A percentile compares a stretch with the other conserved stretches of the same genome.
These are phyloP conservation scores for Diplodia intermedia DNA, from an alignment of 2,329 filamentous ascomycete species.

Conservation along the genomic window DNA sequence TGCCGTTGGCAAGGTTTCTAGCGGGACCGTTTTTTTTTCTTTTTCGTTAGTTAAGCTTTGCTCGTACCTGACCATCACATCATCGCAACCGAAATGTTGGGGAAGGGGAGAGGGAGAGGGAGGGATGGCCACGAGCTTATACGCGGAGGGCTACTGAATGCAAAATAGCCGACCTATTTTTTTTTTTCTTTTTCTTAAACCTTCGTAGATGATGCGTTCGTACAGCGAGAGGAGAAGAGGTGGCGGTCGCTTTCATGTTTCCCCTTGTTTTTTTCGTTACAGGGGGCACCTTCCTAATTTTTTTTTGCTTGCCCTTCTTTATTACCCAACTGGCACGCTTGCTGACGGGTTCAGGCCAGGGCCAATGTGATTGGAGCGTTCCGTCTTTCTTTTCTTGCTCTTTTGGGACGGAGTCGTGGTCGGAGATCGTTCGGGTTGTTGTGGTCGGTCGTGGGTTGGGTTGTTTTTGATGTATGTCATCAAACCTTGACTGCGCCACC, in stretches of 20 bases:
- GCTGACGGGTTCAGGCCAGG: neutral
- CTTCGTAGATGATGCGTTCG: neutral
- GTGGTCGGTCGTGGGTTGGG: neutral
- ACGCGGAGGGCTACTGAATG: neutral
- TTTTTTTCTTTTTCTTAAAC: no score
- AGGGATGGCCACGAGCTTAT: no score
- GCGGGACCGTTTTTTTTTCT: neutral
- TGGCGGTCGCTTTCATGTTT: no score
- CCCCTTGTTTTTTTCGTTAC: neutral
- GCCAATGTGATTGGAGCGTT: neutral
- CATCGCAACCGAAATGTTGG: no score
- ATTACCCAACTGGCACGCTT: neutral
- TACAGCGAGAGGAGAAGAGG: neutral
- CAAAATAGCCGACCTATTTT: neutral
- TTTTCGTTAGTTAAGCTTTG: neutral
- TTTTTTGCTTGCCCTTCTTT: neutral
- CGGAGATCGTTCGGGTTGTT: neutral
- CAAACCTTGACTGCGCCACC: no score
- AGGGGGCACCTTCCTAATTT: neutral
- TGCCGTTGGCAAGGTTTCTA: neutral
- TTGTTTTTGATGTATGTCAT: neutral
- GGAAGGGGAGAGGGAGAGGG: neutral
- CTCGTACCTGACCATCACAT: neutral
- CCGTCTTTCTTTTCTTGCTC: neutral
- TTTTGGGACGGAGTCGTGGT: neutral